These are phyloP conservation scores for Pseudogymnoascus sp. DNA, from an alignment of 2,329 filamentous ascomycete genomes.

Conservation along the genomic window DNA sequence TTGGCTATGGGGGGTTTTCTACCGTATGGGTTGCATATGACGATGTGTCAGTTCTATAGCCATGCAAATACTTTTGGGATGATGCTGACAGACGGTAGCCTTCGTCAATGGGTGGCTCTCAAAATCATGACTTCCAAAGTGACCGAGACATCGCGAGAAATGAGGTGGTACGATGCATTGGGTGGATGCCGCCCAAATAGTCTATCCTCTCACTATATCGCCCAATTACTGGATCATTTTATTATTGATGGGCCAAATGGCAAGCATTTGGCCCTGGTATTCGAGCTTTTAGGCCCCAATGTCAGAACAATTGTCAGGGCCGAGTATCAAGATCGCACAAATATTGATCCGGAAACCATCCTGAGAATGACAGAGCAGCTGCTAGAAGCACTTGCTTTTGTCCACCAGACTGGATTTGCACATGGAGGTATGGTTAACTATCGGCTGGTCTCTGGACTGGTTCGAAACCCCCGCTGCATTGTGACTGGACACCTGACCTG, in stretches of 20 bases:
- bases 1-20: slow-evolving; percentile 20
- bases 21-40: slow-evolving; percentile 24
- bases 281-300: slow-evolving; percentile 28
- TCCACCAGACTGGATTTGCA: slow-evolving; percentile 25
- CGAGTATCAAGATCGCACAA: slow-evolving; percentile 18
- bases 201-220: slow-evolving; percentile 22
- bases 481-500: slow-evolving; percentile 13
- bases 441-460: background rate
- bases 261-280: slow-evolving; percentile 29
- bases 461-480: background rate
- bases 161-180: background rate
- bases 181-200: slow-evolving; percentile 12
- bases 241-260: slow-evolving; percentile 30
- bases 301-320: slow-evolving; percentile 23
- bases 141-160: background rate
- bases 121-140: slow-evolving; percentile 3
- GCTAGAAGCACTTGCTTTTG: slow-evolving; percentile 23
- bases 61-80: background rate
- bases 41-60: slow-evolving; percentile 4
- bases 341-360: slow-evolving; percentile 21
- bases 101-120: background rate
- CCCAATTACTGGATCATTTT: slow-evolving; percentile 28
- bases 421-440: slow-evolving; percentile 26
- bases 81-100: background rate
- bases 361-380: slow-evolving; percentile 26